Percentiles rank a stretch among this genome's conserved stretches.
Evolutionary conservation across 306 rosid genomes (phyloP).

Genomic region (Notholithocarpus densiflorus): DNA sequence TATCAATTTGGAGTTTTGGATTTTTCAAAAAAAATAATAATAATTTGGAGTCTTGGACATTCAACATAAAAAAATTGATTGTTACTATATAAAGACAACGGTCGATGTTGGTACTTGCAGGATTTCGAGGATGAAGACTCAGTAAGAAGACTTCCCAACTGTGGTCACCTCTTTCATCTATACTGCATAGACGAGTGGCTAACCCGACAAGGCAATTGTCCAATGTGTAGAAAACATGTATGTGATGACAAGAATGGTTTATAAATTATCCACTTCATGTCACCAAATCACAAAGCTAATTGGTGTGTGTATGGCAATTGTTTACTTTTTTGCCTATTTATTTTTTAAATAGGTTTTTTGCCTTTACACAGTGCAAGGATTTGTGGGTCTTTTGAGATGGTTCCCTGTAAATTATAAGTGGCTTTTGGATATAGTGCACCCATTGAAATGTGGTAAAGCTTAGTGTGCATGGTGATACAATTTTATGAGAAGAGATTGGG

Average conservation of each 20-base stretch:
- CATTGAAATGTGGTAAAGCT: too few species aligned
- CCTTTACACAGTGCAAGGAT: too few species aligned
- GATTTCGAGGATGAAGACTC: slow-evolving; percentile 35
- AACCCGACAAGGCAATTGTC: slow-evolving; percentile 40
- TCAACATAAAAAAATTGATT: background rate
- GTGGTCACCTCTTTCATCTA: slow-evolving; percentile 50
- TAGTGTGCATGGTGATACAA: too few species aligned
- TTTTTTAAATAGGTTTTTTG: background rate
- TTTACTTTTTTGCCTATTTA: background rate
- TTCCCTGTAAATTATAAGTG: too few species aligned
- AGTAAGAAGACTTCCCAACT: slow-evolving; percentile 44
- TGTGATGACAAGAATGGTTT: background rate
- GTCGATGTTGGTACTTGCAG: slow-evolving; percentile 20
- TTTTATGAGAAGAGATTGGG: too few species aligned
- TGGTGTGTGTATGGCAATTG: background rate
- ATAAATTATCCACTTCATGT: background rate
- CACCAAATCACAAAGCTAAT: background rate
- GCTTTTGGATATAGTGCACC: too few species aligned
- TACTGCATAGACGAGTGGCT: slow-evolving; percentile 53
- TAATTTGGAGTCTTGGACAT: too few species aligned
- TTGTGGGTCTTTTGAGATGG: too few species aligned
- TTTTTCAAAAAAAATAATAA: too few species aligned
- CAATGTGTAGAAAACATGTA: slow-evolving; percentile 39
- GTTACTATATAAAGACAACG: background rate
- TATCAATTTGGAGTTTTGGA: too few species aligned